These are phyloP conservation scores for Umbilicus rupestris DNA, from an alignment of 164 flowering plant genomes.

Conservation along the genomic window DNA sequence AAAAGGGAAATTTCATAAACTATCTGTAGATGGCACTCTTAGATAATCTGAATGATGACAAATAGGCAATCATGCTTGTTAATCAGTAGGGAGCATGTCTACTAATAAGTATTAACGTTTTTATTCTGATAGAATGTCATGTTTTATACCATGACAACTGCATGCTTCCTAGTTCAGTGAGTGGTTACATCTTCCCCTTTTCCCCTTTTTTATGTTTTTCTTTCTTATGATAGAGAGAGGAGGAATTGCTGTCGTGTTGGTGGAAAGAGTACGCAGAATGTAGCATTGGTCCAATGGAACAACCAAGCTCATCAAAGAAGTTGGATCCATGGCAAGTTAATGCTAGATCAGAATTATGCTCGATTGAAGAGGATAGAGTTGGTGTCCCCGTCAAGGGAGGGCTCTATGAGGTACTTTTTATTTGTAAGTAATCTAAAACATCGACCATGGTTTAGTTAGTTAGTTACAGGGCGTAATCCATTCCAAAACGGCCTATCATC, in stretches of 20 bases:
- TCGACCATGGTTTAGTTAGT: not conserved
- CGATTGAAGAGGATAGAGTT: conserved; percentile 82
- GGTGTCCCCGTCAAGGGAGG: conserved; percentile 99
- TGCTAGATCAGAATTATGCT: conserved; percentile 25
- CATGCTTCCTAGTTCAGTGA: not conserved
- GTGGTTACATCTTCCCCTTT: not conserved
- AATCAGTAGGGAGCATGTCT: too few relatives aligned
- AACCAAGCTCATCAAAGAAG: conserved; percentile 20
- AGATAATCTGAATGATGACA: too few relatives aligned
- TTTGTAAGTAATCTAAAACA: not conserved
- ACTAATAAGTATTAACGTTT: not conserved
- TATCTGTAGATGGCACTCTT: too few relatives aligned
- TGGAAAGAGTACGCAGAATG: conserved; percentile 98
- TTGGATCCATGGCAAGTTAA: conserved; percentile 16
- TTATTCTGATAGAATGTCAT: not conserved
- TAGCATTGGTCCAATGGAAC: conserved; percentile 76
- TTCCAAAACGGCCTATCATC: not conserved
- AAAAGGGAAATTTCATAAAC: too few relatives aligned
- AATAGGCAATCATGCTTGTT: too few relatives aligned
- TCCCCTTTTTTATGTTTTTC: not conserved
- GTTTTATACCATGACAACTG: not conserved
- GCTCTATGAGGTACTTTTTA: conserved; percentile 64
- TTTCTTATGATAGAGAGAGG: conserved; percentile 56
- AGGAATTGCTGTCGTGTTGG: conserved; percentile 84
- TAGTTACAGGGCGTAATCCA: not conserved